phyloP scores from a whole-genome alignment of 2,329 filamentous ascomycete genomes.

The Fusarium cyanostomum region DNA sequence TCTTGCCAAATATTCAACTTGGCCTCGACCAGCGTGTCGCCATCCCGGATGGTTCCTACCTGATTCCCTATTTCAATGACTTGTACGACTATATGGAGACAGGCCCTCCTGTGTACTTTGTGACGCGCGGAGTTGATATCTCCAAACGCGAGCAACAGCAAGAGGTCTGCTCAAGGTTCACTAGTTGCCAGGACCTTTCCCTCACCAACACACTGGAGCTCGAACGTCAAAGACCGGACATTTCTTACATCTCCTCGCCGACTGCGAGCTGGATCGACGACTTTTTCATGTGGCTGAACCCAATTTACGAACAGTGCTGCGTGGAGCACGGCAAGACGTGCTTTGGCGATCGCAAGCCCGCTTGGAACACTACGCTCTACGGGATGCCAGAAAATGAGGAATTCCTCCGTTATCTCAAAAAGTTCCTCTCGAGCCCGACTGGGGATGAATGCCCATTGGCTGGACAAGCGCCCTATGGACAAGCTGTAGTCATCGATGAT shows the following conservation, averaged over 20 bases:
- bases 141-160: conserved; percentile 81
- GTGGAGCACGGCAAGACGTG: conserved; percentile 76
- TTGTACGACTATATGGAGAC: conserved; percentile 91
- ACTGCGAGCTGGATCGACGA: conserved; percentile 98
- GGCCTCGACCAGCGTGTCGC: conserved; percentile 95
- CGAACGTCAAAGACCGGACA: conserved; percentile 86
- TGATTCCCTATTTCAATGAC: conserved; percentile 97
- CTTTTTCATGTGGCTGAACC: conserved; percentile 96
- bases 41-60: conserved; percentile 90
- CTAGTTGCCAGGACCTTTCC: conserved; percentile 84
- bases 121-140: conserved; percentile 82
- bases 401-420: conserved; percentile 85
- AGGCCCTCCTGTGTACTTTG: conserved; percentile 96
- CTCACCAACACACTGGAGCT: conserved; percentile 91
- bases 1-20: conserved; percentile 85
- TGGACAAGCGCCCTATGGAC: conserved; percentile 86
- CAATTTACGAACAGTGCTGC: conserved; percentile 76
- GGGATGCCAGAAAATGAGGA: conserved; percentile 96
- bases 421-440: conserved; percentile 84
- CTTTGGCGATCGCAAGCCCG: conserved; percentile 78
- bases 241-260: conserved; percentile 88
- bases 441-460: conserved; percentile 87
- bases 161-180: conserved; percentile 89
- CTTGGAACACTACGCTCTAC: conserved; percentile 88
- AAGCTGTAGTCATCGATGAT: conserved; percentile 81